phyloP scores from a whole-genome alignment of 371 early-diverging fungal genomes.

The Zychaea mexicana region DNA sequence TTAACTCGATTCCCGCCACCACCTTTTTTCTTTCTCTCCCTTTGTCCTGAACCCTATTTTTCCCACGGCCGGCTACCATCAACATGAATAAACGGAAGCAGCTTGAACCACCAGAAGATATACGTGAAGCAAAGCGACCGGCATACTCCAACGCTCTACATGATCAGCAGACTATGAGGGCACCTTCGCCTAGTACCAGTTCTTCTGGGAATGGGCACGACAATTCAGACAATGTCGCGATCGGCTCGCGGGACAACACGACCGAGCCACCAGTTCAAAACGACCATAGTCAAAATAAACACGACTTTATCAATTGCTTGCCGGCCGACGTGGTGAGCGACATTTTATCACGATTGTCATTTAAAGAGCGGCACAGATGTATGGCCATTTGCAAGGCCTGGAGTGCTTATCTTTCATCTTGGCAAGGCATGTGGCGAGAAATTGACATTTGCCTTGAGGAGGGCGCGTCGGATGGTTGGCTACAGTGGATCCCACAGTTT shows the following conservation, averaged over 20 bases:
- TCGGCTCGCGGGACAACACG: not conserved
- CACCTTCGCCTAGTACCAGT: too few relatives aligned
- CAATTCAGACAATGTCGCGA: not conserved
- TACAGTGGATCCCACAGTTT: conserved; percentile 3
- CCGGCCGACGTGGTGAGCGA: not conserved
- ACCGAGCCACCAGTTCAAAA: not conserved
- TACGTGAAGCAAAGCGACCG: not conserved
- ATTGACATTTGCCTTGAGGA: conserved; percentile 2
- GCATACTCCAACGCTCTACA: not conserved
- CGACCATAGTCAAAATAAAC: not conserved
- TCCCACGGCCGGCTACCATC: not conserved
- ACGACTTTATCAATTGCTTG: not conserved
- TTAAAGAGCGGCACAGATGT: conserved; percentile 1
- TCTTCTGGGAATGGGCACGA: too few relatives aligned
- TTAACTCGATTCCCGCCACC: not conserved
- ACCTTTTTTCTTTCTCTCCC: not conserved
- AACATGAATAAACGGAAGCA: not conserved
- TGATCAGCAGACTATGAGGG: not conserved
- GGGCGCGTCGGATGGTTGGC: conserved; percentile 1
- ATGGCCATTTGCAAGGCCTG: conserved; percentile 3
- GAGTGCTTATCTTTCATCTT: not conserved
- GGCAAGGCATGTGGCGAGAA: conserved; percentile 8
- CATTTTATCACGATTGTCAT: conserved; percentile 1
- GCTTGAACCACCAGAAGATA: not conserved
- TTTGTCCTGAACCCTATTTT: not conserved